Evolutionary conservation across 352 stramenopile species (phyloP), one percentile per base, ranked within the genome.

Genomic region (Globisporangium lucens): DNA sequence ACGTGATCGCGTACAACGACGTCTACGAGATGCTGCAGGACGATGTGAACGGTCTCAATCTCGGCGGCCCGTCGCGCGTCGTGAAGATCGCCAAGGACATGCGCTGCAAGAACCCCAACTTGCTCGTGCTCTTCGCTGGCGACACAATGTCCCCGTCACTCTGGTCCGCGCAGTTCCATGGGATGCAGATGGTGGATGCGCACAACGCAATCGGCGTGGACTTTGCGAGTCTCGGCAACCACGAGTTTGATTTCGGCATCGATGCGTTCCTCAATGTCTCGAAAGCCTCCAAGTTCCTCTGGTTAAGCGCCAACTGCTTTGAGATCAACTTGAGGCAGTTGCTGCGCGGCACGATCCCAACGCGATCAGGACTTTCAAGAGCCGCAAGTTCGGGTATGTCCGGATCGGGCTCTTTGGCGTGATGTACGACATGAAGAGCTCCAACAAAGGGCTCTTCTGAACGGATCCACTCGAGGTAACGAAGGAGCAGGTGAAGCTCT

Each of bases 191-290:
- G 85, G 72, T 88, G 9, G 76, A 88, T 38, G 85, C 82, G 8
- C 83, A 93, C 75, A 91, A 90, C 33, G 79, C 80, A 5, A 83
- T 93, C 58, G 80, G 80, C n/a, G 69, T 89, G 27, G 85, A 93
- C 76, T 90, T 80, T 66, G 85, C 82, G 17, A 82, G 78, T 20
- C 69, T 93, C 7, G 85, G 85, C 24, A 93, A 93, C 77, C 85
- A 93, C 74, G 85, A 93, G 65, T 93, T 93, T 55, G 85, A 93
- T 61, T 93, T 89, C 60, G 82, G 85, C 10, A 67, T 93, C 46
- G 82, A 91, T 0, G 83, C 74, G 27, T 93, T 93, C 61, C 67
- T 85, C 24, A 93, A 93, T 65, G 85, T 91, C 33, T 80, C 79
- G 22, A 38, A 43, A 17, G 72, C 74, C 22, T 79, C 78, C 68